These are phyloP conservation scores for Avena insularis DNA, from an alignment of 176 grass and related monocot genomes.

Conservation along the genomic window DNA sequence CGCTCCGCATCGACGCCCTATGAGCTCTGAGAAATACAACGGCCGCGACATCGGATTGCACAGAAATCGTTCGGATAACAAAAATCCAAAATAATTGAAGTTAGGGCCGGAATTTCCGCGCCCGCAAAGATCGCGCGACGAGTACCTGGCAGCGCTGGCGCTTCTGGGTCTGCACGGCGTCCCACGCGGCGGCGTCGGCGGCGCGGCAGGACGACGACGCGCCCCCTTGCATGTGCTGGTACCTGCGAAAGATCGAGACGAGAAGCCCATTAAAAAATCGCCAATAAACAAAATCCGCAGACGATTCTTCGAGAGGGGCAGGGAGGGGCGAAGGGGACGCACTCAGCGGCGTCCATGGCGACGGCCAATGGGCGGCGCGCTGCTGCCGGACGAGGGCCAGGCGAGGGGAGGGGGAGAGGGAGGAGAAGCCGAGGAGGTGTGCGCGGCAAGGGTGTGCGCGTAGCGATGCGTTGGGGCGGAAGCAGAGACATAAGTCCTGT, in stretches of 20 bases:
- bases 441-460: constrained; percentile 1
- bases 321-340: background rate
- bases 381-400: background rate
- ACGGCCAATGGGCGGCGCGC: constrained; percentile 24
- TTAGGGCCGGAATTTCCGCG: constrained; percentile 6
- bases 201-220: constrained; percentile 52
- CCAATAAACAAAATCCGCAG: background rate
- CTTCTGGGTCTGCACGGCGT: constrained; percentile 52
- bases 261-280: background rate
- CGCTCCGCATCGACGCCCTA: background rate
- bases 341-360: constrained; percentile 49
- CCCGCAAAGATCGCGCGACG: background rate
- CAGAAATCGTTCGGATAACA: background rate
- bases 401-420: no score
- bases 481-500: constrained; percentile 2
- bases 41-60: background rate
- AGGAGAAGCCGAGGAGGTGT: background rate
- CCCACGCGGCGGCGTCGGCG: constrained; percentile 45
- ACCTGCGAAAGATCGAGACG: constrained; percentile 41
- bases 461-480: background rate
- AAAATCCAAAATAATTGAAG: background rate
- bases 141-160: constrained; percentile 65
- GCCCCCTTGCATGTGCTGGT: constrained; percentile 33
- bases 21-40: background rate
- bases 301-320: background rate